A percentile compares a stretch with the other conserved stretches of the same genome.
phyloP scores from a whole-genome alignment of 495 filamentous ascomycete genomes.

The Chlorociboria aeruginascens region DNA sequence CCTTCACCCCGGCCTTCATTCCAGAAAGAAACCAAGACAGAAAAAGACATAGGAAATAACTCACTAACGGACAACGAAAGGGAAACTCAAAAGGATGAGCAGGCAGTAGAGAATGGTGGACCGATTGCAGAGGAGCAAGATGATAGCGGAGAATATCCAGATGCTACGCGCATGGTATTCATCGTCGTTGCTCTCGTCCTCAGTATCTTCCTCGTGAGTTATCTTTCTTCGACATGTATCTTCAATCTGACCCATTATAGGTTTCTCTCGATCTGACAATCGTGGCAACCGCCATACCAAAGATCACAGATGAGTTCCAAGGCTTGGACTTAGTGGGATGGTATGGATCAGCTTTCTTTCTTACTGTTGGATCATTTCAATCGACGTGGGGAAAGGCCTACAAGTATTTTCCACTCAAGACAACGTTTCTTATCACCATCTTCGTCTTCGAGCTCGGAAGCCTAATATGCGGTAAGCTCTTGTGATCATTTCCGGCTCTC shows the following conservation, averaged over 20 bases:
- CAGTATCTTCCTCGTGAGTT: slow-evolving; percentile 2
- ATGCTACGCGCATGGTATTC: slow-evolving; percentile 1
- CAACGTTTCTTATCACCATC: slow-evolving; percentile 59
- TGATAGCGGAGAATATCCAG: slow-evolving; percentile 12
- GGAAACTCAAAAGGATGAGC: slow-evolving; percentile 1
- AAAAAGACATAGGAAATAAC: slow-evolving; percentile 2
- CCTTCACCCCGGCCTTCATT: slow-evolving; percentile 6
- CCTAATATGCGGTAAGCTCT: slow-evolving; percentile 50
- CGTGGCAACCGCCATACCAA: slow-evolving; percentile 44
- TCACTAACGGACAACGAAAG: slow-evolving; percentile 13
- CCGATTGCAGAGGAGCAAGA: background rate
- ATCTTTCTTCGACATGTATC: background rate
- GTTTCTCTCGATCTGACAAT: slow-evolving; percentile 38
- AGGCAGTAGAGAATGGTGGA: background rate
- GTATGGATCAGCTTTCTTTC: slow-evolving; percentile 44
- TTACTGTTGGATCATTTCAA: slow-evolving; percentile 35
- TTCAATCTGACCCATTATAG: background rate
- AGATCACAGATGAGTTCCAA: slow-evolving; percentile 36
- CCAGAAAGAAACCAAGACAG: slow-evolving; percentile 8
- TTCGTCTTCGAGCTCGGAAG: slow-evolving; percentile 74
- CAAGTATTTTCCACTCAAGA: slow-evolving; percentile 34
- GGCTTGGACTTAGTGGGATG: slow-evolving; percentile 38
- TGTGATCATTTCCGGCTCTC: background rate
- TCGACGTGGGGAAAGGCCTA: slow-evolving; percentile 31
- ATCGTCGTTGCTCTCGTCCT: slow-evolving; percentile 11